These are phyloP conservation scores for Berberis vulgaris DNA, from an alignment of 164 flowering plant genomes.

Conservation along the genomic window DNA sequence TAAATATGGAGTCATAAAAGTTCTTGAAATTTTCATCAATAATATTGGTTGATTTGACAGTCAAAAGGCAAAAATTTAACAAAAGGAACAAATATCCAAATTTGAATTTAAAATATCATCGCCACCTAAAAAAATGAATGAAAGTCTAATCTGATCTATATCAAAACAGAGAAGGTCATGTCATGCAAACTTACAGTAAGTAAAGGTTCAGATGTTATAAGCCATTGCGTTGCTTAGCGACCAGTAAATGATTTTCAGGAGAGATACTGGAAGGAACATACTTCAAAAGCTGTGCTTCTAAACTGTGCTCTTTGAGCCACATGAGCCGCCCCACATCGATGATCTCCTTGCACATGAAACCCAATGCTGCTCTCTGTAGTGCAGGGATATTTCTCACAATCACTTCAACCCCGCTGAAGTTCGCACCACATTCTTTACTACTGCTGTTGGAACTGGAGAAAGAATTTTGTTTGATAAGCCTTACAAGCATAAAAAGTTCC, in stretches of 20 bases:
- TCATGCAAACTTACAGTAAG: not conserved
- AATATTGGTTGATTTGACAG: no score
- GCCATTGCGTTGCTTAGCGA: conserved; percentile 26
- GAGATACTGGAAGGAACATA: conserved; percentile 71
- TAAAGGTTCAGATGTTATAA: conserved; percentile 3
- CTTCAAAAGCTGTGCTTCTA: conserved; percentile 51
- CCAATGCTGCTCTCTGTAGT: conserved; percentile 66
- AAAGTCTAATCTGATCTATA: no score
- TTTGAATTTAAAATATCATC: no score
- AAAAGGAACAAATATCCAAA: no score
- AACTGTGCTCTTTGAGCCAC: conserved; percentile 63
- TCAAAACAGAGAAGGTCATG: not conserved
- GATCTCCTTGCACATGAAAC: conserved; percentile 86
- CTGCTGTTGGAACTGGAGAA: conserved; percentile 21
- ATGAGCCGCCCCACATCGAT: conserved; percentile 77
- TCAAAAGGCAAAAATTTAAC: no score
- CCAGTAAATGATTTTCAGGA: conserved; percentile 79
- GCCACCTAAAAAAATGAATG: no score
- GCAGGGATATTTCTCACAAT: conserved; percentile 48
- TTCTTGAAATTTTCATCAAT: no score
- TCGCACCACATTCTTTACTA: conserved; percentile 13
- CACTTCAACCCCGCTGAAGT: conserved; percentile 35
- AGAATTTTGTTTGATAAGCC: conserved; percentile 3
- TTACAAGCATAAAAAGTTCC: not conserved
- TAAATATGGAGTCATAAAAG: no score